Evolutionary conservation across 2,329 filamentous ascomycete species (phyloP).

Genomic region (Paracorniculantispora psalliotae): DNA sequence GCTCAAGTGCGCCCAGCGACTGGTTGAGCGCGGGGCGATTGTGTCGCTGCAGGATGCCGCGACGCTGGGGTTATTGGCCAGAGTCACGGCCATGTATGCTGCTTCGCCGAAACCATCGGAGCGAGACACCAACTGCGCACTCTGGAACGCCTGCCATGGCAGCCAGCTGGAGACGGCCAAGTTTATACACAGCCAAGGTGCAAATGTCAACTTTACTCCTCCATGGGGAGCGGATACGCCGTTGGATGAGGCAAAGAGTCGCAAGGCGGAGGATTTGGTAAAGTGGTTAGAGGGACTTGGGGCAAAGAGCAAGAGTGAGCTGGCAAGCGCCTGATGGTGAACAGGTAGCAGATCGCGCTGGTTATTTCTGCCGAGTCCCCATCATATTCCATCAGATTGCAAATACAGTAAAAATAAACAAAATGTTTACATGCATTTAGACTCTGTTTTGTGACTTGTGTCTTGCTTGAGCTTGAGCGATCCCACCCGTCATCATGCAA

Average conservation of each 20-base stretch:
- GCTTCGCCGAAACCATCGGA: not conserved
- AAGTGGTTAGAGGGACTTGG: slow-evolving; percentile 11
- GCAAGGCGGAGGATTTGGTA: slow-evolving; percentile 8
- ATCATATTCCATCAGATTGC: too few species aligned
- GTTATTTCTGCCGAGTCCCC: too few species aligned
- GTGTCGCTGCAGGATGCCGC: slow-evolving; percentile 16
- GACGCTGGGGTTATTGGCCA: slow-evolving; percentile 15
- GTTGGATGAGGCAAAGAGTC: slow-evolving; percentile 11
- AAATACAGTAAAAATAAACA: too few species aligned
- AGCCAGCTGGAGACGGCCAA: slow-evolving; percentile 15
- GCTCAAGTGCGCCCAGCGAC: slow-evolving; percentile 13
- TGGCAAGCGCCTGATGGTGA: not conserved
- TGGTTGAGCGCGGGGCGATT: slow-evolving; percentile 16
- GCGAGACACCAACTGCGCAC: slow-evolving; percentile 10
- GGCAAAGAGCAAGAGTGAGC: not conserved
- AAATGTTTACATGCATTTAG: too few species aligned
- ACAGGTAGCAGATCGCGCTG: too few species aligned
- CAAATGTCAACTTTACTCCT: slow-evolving; percentile 11
- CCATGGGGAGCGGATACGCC: slow-evolving; percentile 50
- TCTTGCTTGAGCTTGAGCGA: too few species aligned
- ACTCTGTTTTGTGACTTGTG: too few species aligned
- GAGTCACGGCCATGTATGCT: slow-evolving; percentile 9
- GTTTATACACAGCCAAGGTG: slow-evolving; percentile 12
- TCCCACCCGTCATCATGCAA: too few species aligned
- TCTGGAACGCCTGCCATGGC: slow-evolving; percentile 19